phyloP scores from a whole-genome alignment of 768 basidiomycete genomes.

The Rhizopogon vesiculosus region DNA sequence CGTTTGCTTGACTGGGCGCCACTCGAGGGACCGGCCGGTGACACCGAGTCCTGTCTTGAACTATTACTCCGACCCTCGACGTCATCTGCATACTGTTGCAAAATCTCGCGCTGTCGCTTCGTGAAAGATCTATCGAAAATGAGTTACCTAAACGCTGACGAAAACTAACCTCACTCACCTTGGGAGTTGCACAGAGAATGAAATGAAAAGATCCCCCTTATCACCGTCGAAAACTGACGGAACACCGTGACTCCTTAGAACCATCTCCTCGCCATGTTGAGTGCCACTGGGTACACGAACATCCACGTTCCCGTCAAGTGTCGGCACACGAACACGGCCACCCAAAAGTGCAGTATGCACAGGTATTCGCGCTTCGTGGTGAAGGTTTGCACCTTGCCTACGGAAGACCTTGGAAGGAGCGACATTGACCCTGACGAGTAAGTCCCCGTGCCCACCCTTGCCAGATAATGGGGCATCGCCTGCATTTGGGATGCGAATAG shows the following conservation, averaged over 20 bases:
- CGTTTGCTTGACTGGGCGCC: constrained; percentile 13
- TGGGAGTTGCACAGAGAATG: constrained; percentile 84
- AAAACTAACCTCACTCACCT: constrained; percentile 51
- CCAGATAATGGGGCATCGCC: constrained; percentile 85
- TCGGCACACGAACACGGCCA: constrained; percentile 87
- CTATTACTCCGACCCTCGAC: constrained; percentile 61
- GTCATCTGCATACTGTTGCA: constrained; percentile 90
- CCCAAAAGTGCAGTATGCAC: constrained; percentile 91
- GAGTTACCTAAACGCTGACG: constrained; percentile 4
- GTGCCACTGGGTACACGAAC: constrained; percentile 90
- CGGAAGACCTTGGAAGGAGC: constrained; percentile 79
- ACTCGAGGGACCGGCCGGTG: constrained; percentile 14
- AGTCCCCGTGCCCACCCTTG: constrained; percentile 76
- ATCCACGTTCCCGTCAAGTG: constrained; percentile 93
- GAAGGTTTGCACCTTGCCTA: constrained; percentile 87
- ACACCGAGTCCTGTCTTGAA: constrained; percentile 13
- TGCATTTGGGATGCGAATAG: constrained; percentile 69
- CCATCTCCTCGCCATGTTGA: constrained; percentile 97
- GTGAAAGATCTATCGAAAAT: constrained; percentile 62
- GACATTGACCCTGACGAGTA: constrained; percentile 84
- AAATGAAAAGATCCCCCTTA: constrained; percentile 84
- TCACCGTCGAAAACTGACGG: constrained; percentile 51
- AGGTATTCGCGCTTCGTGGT: constrained; percentile 87
- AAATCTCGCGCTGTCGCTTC: constrained; percentile 75
- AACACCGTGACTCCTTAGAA: constrained; percentile 84